Evolutionary conservation across 257 asterid genomes (phyloP).

Genomic region (Nicotiana attenuata): DNA sequence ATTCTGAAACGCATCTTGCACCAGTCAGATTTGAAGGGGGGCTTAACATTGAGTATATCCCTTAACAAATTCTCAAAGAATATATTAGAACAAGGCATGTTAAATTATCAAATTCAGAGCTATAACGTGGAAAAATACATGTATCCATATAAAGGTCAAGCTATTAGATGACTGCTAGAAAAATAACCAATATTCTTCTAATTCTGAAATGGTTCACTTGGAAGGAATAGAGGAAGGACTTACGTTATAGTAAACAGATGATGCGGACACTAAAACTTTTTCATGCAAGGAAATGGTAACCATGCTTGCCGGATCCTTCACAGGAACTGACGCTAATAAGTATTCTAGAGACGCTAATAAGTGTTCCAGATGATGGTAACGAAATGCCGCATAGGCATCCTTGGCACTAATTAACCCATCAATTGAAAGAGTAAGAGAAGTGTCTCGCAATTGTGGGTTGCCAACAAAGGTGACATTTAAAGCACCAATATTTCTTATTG

Average conservation of each 20-base stretch:
- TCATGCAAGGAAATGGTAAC: constrained; percentile 62
- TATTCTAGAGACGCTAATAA: constrained; percentile 25
- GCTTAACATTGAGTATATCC: neutral
- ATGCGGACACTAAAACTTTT: constrained; percentile 68
- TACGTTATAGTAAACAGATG: constrained; percentile 71
- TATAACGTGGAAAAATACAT: neutral
- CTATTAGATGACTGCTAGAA: neutral
- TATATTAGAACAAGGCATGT: neutral
- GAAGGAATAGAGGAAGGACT: constrained; percentile 18
- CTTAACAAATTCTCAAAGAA: neutral
- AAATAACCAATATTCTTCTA: neutral
- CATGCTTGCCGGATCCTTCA: constrained; percentile 57
- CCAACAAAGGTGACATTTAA: constrained; percentile 65
- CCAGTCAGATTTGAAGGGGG: neutral
- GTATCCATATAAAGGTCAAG: neutral
- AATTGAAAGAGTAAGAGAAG: constrained; percentile 57
- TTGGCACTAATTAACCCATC: constrained; percentile 58
- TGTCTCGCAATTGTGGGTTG: constrained; percentile 49
- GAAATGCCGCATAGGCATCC: constrained; percentile 27
- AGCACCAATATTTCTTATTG: constrained; percentile 48
- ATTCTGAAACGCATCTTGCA: neutral
- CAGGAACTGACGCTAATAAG: constrained; percentile 26
- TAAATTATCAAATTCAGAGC: constrained; percentile 1
- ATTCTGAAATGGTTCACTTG: neutral
- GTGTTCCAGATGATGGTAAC: constrained; percentile 20